Conservation (phyloP, 352 stramenopile genomes). For the Globisporangium cylindrosporum region DNA sequence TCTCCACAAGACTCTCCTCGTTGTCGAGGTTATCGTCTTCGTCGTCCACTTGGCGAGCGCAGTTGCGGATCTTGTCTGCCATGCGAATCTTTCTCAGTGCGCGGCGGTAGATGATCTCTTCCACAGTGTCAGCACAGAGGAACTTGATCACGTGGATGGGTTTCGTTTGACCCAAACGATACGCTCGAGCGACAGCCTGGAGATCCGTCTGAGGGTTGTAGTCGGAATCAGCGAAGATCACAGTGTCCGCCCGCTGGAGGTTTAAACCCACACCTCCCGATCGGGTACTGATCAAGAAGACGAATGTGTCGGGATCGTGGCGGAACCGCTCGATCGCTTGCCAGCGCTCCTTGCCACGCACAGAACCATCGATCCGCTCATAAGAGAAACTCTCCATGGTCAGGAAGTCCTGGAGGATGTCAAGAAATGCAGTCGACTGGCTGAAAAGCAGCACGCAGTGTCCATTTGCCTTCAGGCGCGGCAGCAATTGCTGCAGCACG, state of each 20-base stretch:
- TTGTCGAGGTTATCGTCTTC: slow-evolving; percentile 38
- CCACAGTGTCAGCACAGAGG: slow-evolving; percentile 66
- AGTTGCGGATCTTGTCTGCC: slow-evolving; percentile 67
- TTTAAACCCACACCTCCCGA: slow-evolving; percentile 70
- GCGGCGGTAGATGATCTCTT: slow-evolving; percentile 78
- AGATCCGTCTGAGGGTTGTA: slow-evolving; percentile 78
- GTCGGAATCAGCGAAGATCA: slow-evolving; percentile 80
- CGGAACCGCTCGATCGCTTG: slow-evolving; percentile 80
- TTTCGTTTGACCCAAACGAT: slow-evolving; percentile 71
- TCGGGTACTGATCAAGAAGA: slow-evolving; percentile 78
- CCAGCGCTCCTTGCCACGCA: slow-evolving; percentile 76
- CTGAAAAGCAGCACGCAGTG: slow-evolving; percentile 88
- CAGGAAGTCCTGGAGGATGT: slow-evolving; percentile 81
- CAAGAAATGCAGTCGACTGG: slow-evolving; percentile 67
- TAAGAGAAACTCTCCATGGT: slow-evolving; percentile 75
- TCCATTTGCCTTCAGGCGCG: slow-evolving; percentile 70
- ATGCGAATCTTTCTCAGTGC: slow-evolving; percentile 70
- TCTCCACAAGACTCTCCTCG: slow-evolving; percentile 50
- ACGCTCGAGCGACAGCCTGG: slow-evolving; percentile 67
- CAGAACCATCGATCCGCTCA: slow-evolving; percentile 73
- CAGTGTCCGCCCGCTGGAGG: slow-evolving; percentile 75
- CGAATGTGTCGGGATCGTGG: slow-evolving; percentile 88
- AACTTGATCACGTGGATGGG: slow-evolving; percentile 82
- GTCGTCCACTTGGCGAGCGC: slow-evolving; percentile 34
- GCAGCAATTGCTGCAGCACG: slow-evolving; percentile 82